A percentile compares a stretch with the other conserved stretches of the same genome.
Evolutionary conservation across 2,329 filamentous ascomycete species (phyloP).

Genomic region (Aspergillus amoenus): DNA sequence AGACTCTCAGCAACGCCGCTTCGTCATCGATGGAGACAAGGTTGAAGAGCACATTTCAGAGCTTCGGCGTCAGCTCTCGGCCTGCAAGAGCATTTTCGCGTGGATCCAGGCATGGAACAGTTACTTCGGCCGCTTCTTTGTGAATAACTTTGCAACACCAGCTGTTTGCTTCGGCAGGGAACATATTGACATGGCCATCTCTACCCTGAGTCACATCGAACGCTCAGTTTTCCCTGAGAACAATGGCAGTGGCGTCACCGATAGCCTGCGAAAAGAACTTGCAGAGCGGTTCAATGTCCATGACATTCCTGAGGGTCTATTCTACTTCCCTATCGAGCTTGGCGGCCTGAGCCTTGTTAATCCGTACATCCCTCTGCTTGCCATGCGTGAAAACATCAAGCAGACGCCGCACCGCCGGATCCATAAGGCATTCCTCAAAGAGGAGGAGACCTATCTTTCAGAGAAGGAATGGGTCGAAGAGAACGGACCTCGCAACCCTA

Average conservation of each 20-base stretch:
- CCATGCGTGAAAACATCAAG: constrained; percentile 47
- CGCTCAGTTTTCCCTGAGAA: constrained; percentile 49
- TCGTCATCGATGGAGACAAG: constrained; percentile 59
- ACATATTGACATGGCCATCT: constrained; percentile 57
- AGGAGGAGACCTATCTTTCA: constrained; percentile 57
- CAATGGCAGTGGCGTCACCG: constrained; percentile 46
- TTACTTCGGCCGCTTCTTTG: constrained; percentile 58
- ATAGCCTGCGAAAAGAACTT: constrained; percentile 57
- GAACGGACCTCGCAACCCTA: constrained; percentile 15
- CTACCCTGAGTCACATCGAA: constrained; percentile 55
- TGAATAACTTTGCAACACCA: constrained; percentile 57
- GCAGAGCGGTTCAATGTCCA: constrained; percentile 51
- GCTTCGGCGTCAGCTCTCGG: constrained; percentile 57
- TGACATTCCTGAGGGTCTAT: constrained; percentile 51
- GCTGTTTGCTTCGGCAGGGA: constrained; percentile 55
- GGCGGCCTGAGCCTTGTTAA: constrained; percentile 53
- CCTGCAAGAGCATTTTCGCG: constrained; percentile 56
- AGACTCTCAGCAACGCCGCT: constrained; percentile 53
- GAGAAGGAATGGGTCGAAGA: constrained; percentile 34
- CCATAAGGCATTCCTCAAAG: constrained; percentile 36
- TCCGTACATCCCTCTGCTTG: constrained; percentile 50
- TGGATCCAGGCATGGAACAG: constrained; percentile 63
- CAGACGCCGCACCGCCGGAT: constrained; percentile 35
- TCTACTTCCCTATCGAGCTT: constrained; percentile 54
- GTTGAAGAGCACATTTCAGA: constrained; percentile 62